Conservation (phyloP, 805 yeast species). For the Cyberlindnera subsufficiens region DNA sequence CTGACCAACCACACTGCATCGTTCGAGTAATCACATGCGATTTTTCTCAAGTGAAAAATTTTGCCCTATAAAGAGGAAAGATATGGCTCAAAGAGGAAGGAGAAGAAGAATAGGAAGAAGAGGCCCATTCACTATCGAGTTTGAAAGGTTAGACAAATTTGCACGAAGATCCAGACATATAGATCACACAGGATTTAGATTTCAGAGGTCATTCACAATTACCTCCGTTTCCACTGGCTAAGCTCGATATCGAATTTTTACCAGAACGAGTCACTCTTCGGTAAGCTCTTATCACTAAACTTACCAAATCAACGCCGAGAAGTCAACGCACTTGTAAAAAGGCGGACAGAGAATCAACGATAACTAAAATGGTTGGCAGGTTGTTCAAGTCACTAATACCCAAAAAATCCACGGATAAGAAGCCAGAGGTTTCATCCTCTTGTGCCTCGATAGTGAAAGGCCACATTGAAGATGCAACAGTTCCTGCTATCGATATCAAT, state of each 20-base stretch:
- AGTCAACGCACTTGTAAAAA: background rate
- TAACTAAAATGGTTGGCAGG: background rate
- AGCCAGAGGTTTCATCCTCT: background rate
- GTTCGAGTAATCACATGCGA: conserved; percentile 1
- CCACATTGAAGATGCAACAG: conserved; percentile 9
- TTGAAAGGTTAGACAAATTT: background rate
- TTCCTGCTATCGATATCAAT: conserved; percentile 4
- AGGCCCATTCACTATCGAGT: background rate
- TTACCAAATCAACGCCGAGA: background rate
- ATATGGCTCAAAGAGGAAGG: background rate
- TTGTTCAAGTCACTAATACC: conserved; percentile 1
- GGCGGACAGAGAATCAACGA: background rate
- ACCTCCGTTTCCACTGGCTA: background rate
- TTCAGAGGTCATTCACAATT: background rate
- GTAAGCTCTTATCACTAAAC: background rate
- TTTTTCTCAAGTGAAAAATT: background rate
- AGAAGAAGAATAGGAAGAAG: background rate
- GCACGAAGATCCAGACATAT: too few species aligned
- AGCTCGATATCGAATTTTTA: conserved; percentile 1
- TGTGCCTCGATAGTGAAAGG: conserved; percentile 3
- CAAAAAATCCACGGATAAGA: conserved; percentile 1
- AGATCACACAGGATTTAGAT: background rate
- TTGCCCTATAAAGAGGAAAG: background rate
- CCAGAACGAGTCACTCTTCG: background rate
- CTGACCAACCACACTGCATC: conserved; percentile 1